Evolutionary conservation across 495 filamentous ascomycete genomes (phyloP), one percentile per base, ranked within the genome.

Genomic region (Penicillium longicatenatum): DNA sequence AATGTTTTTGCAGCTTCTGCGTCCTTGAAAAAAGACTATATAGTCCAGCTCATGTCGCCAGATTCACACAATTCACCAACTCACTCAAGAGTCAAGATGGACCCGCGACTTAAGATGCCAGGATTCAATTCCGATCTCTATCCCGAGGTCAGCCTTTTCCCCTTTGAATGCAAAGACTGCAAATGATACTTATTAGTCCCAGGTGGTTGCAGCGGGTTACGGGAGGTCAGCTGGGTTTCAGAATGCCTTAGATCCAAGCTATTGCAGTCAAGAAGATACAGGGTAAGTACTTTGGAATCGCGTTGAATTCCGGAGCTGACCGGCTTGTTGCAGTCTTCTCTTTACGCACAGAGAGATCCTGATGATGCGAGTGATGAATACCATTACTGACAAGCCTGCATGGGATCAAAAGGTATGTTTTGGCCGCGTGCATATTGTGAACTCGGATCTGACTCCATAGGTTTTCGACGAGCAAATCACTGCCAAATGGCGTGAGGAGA

Each of bases 351-450:
- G 51, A 43, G 60, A 66, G 9, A 54, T 63, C 42, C 1, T 58
- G 3, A 73, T 77, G 63, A 61, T 77, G 55, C 60, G 53, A 2
- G 19, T 73, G 4, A 75, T 79, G 60, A 69, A 77, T 39, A 47
- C 42, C 9, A 70, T 79, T 33, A 71, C 77, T 31, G 68, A 83
- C 54, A 80, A 80, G 58, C 66, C 70, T 8, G 67, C 73, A 17
- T 85, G 79, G 82, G 63, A 81, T n/a, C 48, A 54, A 14, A 81
- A 84, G 52, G 74, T 84, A 12, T 26, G 45, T 47, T 39, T 4
- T 46, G 20, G 2, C 12, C 2, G 3, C 19, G 14, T 21, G 0
- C 4, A 12, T n/a, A 35, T 26, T 17, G 10, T 2, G 3, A 14
- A 1, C 11, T 39, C 21, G 6, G 2, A 5, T 46, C 51, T 14